Conservation (phyloP, 768 basidiomycete genomes). For the Mycena latifolia region DNA sequence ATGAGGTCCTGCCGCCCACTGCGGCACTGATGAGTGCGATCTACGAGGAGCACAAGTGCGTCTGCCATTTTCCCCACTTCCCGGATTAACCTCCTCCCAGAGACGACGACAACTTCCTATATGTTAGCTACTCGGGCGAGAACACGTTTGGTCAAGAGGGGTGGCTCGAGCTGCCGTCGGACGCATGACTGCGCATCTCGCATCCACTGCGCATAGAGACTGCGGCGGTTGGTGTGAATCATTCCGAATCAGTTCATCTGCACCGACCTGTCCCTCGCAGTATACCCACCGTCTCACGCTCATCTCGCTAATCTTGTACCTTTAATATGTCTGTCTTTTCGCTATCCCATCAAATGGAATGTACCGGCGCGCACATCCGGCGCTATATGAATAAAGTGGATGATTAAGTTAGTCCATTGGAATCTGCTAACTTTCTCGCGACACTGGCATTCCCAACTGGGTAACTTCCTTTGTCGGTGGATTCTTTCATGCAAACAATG, state of each 20-base stretch:
- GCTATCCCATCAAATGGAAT: conserved; percentile 35
- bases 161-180: conserved; percentile 60
- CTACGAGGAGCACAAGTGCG: conserved; percentile 99
- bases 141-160: conserved; percentile 87
- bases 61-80: conserved; percentile 34
- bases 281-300: conserved; percentile 31
- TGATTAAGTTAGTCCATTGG: neutral
- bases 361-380: conserved; percentile 24
- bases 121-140: conserved; percentile 98
- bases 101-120: conserved; percentile 99
- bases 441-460: conserved; percentile 8
- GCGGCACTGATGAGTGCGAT: conserved; percentile 99
- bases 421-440: neutral
- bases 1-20: conserved; percentile 98
- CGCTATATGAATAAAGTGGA: conserved; percentile 1
- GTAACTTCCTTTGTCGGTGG: neutral
- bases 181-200: conserved; percentile 49
- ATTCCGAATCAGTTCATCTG: conserved; percentile 31
- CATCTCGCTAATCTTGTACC: conserved; percentile 37
- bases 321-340: conserved; percentile 38
- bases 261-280: conserved; percentile 29
- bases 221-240: conserved; percentile 38
- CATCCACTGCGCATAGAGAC: conserved; percentile 29
- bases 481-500: neutral
- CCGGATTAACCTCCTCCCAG: conserved; percentile 57